Evolutionary conservation across 2,329 filamentous ascomycete species (phyloP).

Genomic region (Moelleriella libera): DNA sequence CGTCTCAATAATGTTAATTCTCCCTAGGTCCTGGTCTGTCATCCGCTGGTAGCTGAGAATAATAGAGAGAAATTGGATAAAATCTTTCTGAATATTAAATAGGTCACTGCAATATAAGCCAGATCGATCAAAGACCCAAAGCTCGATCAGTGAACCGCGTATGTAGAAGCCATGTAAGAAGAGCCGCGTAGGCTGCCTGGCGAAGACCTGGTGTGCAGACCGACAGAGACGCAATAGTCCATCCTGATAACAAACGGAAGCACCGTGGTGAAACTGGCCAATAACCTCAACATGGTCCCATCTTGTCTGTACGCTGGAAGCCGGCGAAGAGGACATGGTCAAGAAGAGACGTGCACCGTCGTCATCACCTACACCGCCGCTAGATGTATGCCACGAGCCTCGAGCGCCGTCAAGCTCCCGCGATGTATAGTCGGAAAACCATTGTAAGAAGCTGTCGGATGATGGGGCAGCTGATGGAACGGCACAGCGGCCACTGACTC

Average conservation of each 20-base stretch:
- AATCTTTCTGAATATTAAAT: constrained; percentile 15
- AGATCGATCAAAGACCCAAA: constrained; percentile 23
- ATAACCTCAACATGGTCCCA: constrained; percentile 7
- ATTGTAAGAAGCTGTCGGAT: constrained; percentile 3
- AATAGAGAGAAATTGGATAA: constrained; percentile 13
- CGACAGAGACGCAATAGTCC: constrained; percentile 7
- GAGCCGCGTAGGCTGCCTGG: constrained; percentile 12
- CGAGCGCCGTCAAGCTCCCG: constrained; percentile 3
- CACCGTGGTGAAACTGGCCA: constrained; percentile 5
- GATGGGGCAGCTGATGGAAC: neutral
- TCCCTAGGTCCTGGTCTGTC: constrained; percentile 14
- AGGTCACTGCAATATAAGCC: constrained; percentile 16
- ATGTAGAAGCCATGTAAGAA: constrained; percentile 23
- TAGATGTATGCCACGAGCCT: constrained; percentile 6
- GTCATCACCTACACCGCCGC: constrained; percentile 1
- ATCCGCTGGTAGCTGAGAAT: constrained; percentile 16
- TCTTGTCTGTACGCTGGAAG: constrained; percentile 1
- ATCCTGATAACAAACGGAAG: constrained; percentile 5
- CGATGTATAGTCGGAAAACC: constrained; percentile 6
- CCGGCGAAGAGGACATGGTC: neutral
- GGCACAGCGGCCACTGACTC: neutral
- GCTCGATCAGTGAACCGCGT: constrained; percentile 14
- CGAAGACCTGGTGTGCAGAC: constrained; percentile 13
- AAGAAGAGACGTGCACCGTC: neutral
- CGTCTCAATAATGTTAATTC: constrained; percentile 8